Base-by-base conservation (phyloP, 768 basidiomycete species). In the Mycena galericulata region DNA sequence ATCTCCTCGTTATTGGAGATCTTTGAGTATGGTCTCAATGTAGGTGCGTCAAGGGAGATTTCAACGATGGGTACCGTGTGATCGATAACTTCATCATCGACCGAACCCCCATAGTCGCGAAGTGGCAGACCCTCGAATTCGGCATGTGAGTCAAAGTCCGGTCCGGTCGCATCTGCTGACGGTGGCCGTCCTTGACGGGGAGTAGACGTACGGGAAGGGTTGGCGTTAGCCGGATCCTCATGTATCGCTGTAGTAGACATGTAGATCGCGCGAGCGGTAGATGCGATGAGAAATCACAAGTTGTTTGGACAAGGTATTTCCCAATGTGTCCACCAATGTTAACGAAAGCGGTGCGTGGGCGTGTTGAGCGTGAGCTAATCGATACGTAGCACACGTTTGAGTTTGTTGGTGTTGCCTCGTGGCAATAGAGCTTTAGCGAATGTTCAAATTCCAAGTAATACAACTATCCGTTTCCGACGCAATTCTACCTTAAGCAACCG, bases 401-500 rank as follows among this genome's bases (percentile, higher is more conserved):
- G 41, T 43, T 18, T 17, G 20, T 43, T 43, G 41, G 41, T 43
- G 20, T 43, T 43, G 41, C 41, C 41, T 15, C 14, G 14, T 43
- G 41, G 41, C 41, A 43, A 43, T 43, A 43, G 41, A 17, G 41
- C 20, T 17, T 6, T 43, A 17, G 20, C 6, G 14, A 17, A n/a
- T 43, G 41, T n/a, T 43, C 20, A 43, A 43, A 36, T 43, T 43
- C 41, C 41, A n/a, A 43, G 41, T 17, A 17, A 17, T 43, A 43
- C 41, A 17, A 43, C 41, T 43, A 43, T 43, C 41, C 41, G 41
- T 43, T n/a, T 43, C 41, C 20, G 17, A 43, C 41, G 41, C 41
- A 15, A 43, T 17, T 53, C 50, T 56, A 56, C 40, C 54, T 56
- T 6, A 56, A 56, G 54, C 54, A 56, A 36, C 54, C 54, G 54